phyloP scores from a whole-genome alignment of 2,329 filamentous ascomycete species.

The Coleophoma eucalyptorum region DNA sequence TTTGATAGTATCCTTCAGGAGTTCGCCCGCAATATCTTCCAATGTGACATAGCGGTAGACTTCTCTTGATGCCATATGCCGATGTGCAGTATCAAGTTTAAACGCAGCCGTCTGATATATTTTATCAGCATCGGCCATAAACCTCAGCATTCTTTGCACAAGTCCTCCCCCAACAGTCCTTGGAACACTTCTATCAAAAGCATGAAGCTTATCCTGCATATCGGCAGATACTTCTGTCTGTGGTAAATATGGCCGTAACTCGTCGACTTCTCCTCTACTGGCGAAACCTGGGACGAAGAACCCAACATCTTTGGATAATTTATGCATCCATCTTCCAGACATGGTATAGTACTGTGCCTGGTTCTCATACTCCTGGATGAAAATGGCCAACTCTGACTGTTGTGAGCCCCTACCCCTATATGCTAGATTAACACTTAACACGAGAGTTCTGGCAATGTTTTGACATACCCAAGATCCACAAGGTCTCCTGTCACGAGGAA shows the following conservation, averaged over 20 bases:
- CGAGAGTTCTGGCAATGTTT: too few relatives aligned
- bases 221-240: conserved; percentile 27
- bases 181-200: conserved; percentile 37
- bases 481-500: conserved; percentile 29
- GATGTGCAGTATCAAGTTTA: conserved; percentile 45
- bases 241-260: conserved; percentile 41
- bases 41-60: conserved; percentile 38
- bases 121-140: conserved; percentile 38
- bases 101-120: conserved; percentile 42
- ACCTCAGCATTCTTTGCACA: conserved; percentile 34
- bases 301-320: conserved; percentile 25
- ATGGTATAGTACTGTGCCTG: conserved; percentile 45
- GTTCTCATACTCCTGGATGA: conserved; percentile 35
- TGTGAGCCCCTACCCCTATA: conserved; percentile 10
- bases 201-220: conserved; percentile 29
- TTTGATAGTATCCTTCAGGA: conserved; percentile 27
- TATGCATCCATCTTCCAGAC: conserved; percentile 43
- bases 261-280: conserved; percentile 33
- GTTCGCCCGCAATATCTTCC: conserved; percentile 36
- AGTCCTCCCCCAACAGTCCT: conserved; percentile 39
- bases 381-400: conserved; percentile 39
- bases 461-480: conserved; percentile 24
- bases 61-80: conserved; percentile 36
- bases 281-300: conserved; percentile 44
- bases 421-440: too few relatives aligned